A percentile compares a stretch with the other conserved stretches of the same genome.
Conservation (phyloP, 106 monocot genomes). For the Alisma plantagoaquatica region DNA sequence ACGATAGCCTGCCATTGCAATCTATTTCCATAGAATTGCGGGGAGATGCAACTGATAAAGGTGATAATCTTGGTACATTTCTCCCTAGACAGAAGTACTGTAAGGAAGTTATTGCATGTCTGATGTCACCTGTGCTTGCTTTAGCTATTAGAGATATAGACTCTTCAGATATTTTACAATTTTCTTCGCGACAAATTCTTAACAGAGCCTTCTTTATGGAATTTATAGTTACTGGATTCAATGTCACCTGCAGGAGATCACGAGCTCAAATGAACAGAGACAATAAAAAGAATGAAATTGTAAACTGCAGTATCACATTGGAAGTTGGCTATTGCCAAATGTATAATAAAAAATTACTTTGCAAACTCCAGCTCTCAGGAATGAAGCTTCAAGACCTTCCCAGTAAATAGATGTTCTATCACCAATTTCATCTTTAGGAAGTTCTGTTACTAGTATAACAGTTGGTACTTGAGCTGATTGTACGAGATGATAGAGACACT, state of each 20-base stretch:
- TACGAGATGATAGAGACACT: conserved; percentile 55
- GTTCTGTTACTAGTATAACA: conserved; percentile 73
- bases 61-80: neutral
- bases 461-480: conserved; percentile 56
- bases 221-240: conserved; percentile 81
- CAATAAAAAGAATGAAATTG: neutral
- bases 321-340: neutral
- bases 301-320: neutral
- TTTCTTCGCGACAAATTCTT: conserved; percentile 60
- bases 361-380: conserved; percentile 69
- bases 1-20: conserved; percentile 4
- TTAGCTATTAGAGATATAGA: conserved; percentile 58
- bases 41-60: conserved; percentile 5
- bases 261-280: too few species aligned
- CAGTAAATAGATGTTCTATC: conserved; percentile 19
- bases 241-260: conserved; percentile 45
- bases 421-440: conserved; percentile 42
- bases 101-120: conserved; percentile 82
- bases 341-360: conserved; percentile 37
- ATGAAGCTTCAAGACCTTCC: conserved; percentile 59
- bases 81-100: conserved; percentile 66
- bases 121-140: conserved; percentile 82
- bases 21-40: conserved; percentile 2
- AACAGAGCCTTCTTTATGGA: conserved; percentile 78
- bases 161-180: conserved; percentile 33